phyloP scores from a whole-genome alignment of 2,329 filamentous ascomycete species.

The Beauveria sp. region DNA sequence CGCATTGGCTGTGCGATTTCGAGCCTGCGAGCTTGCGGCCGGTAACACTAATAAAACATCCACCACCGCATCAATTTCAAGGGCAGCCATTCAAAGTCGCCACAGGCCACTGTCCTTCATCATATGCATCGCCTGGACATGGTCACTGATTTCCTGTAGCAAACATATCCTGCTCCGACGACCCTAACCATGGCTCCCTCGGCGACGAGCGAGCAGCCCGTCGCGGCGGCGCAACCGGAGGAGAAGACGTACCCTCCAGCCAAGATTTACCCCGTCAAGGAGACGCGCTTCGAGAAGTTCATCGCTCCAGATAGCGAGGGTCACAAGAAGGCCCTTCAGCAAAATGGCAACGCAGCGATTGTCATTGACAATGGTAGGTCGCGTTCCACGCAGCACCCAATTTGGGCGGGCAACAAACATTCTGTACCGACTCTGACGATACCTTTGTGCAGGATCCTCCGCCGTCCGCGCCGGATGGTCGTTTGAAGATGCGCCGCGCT shows the following conservation, averaged over 20 bases:
- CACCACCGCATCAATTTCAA: slow-evolving; percentile 21
- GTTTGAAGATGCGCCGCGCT: slow-evolving; percentile 73
- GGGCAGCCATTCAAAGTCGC: slow-evolving; percentile 8
- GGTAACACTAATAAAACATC: slow-evolving; percentile 15
- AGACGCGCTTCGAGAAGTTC: slow-evolving; percentile 52
- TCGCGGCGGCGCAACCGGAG: slow-evolving; percentile 22
- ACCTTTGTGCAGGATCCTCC: slow-evolving; percentile 61
- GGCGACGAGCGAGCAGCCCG: slow-evolving; percentile 37
- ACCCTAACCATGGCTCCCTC: slow-evolving; percentile 42
- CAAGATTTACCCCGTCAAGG: slow-evolving; percentile 53
- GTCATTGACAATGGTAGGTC: slow-evolving; percentile 93
- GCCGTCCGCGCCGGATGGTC: slow-evolving; percentile 92
- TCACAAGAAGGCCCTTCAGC: slow-evolving; percentile 58
- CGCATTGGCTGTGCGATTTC: slow-evolving; percentile 17
- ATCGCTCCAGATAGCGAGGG: slow-evolving; percentile 54
- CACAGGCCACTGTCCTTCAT: slow-evolving; percentile 9
- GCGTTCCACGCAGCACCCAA: not conserved
- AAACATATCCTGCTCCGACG: not conserved
- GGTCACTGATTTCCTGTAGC: slow-evolving; percentile 4
- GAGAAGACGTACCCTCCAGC: slow-evolving; percentile 43
- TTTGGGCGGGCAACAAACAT: not conserved
- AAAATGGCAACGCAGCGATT: slow-evolving; percentile 62
- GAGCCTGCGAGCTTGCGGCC: slow-evolving; percentile 13
- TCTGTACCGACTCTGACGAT: not conserved
- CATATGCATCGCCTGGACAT: slow-evolving; percentile 9